Evolutionary conservation across 73 alveolate genomes (phyloP), one percentile per base, ranked within the genome.

Genomic region (Blepharisma stoltei): DNA sequence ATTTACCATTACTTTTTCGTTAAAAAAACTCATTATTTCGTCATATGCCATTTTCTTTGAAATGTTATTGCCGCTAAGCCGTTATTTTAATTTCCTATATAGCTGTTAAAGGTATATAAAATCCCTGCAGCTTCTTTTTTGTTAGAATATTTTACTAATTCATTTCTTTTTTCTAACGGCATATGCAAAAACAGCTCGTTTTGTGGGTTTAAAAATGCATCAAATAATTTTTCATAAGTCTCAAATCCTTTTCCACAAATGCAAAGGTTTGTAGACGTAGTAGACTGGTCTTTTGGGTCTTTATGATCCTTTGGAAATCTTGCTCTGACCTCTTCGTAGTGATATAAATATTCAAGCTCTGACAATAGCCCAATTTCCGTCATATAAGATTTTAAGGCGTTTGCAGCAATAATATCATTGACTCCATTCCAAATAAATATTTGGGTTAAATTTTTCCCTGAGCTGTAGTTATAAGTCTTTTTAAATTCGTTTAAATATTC

Each of bases 271-370:
- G 48, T 32, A 32, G 41, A 32, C 3, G 41, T 32, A 3, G 41
- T 32, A 32, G 41, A 32, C 41, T 1, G 41, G 41, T 32, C 41
- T 32, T 32, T 32, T 3, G 3, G 41, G 41, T 32, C 41, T 32
- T 32, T 32, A 32, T 32, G 41, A 3, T 32, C 41, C 41, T 32
- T 32, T 32, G 41, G 11, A 60, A 18, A 8, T 60, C 46, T 25
- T 20, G 14, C 45, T 2, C 14, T 20, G 18, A 60, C 46, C 45
- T 25, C 49, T 14, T 60, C 45, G 3, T 14, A 60, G 23, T 60
- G 73, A 20, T 14, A 14, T n/a, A 60, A n/a, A 60, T 14, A 60
- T 5, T 60, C 73, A 60, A 60, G 23, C 23, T 60, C 73, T 18
- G 73, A 38, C 2, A 60, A 9, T 1, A 60, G 46, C 14, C 18